Evolutionary conservation across 345 rosid species (phyloP), one percentile per base, ranked within the genome.

Genomic region (Citrus hindsii): DNA sequence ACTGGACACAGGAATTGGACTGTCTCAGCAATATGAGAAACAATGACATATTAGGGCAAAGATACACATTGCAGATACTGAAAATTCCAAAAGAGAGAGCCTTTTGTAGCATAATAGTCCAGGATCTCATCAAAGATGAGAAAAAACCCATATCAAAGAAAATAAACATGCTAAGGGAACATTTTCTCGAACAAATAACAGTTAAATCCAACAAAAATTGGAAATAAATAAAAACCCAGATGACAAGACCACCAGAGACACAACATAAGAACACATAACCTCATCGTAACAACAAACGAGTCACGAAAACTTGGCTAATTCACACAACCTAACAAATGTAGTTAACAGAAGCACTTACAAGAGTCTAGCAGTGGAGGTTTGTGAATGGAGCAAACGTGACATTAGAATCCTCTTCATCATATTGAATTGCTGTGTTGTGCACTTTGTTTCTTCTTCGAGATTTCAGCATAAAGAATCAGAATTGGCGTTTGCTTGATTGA

Each of bases 311-410:
- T 38, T 14, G 8, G 12, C 25, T 10, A 70, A 70, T 3, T 28
- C 22, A 48, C 59, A 27, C 19, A 48, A 27, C 4, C 4, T 2
- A 48, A 27, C 30, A 12, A 46, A 35, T 14, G n/a, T 24, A 8
- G 4, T 38, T 38, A 73, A 38, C 67, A 38, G 16, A 19, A 71
- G 40, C 48, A 30, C 61, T 33, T 48, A 83, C 85, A 24, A 18
- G 67, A 62, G 33, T 24, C 63, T 72, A 16, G 38, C 19, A 76
- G 55, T 60, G 5, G 79, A 79, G n/a, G 78, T 4, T 60, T 73
- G 79, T 55, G 76, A 76, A 71, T 73, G 55, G 38, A 76, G 25
- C 64, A 83, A 68, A 9, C 78, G 81, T 6, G 83, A 73, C 64
- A 65, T 35, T 67, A 69, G 8, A 24, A 69, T 22, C 40, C 66